Conservation (phyloP, 1,284 basidiomycete genomes). For the Trichosporon faecale region DNA sequence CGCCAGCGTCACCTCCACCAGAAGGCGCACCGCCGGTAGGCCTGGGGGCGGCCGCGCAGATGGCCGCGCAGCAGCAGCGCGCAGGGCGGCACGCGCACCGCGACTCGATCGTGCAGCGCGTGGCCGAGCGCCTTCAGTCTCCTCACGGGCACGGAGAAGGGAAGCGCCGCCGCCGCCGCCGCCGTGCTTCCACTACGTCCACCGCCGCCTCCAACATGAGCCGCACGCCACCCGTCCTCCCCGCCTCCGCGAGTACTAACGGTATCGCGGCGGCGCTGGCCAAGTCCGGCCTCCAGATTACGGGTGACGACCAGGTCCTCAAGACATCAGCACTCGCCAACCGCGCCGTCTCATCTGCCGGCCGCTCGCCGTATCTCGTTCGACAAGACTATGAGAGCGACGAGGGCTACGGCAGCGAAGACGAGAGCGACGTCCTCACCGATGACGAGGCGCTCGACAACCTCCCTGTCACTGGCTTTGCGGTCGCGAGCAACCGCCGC, state of each 20-base stretch:
- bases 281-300: slow-evolving; percentile 36
- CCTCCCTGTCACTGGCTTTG: slow-evolving; percentile 86
- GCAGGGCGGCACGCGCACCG: slow-evolving; percentile 17
- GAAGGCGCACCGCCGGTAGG: not conserved
- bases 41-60: not conserved
- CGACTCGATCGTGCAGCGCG: slow-evolving; percentile 31
- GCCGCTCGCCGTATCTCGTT: slow-evolving; percentile 29
- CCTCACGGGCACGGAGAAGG: slow-evolving; percentile 20
- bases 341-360: slow-evolving; percentile 21
- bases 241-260: slow-evolving; percentile 12
- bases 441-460: slow-evolving; percentile 44
- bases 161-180: slow-evolving; percentile 30
- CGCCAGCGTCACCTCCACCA: not conserved
- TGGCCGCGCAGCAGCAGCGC: slow-evolving; percentile 14
- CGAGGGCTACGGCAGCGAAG: slow-evolving; percentile 52
- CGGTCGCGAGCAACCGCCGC: slow-evolving; percentile 90
- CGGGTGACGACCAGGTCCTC: slow-evolving; percentile 13
- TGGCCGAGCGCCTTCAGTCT: slow-evolving; percentile 21
- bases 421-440: slow-evolving; percentile 56
- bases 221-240: not conserved
- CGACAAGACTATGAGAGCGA: slow-evolving; percentile 28
- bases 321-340: not conserved
- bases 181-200: slow-evolving; percentile 30
- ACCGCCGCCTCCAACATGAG: slow-evolving; percentile 10
- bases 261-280: slow-evolving; percentile 42